Conservation (phyloP, 2,329 filamentous ascomycete genomes). For the Pseudogymnoascus sp. region DNA sequence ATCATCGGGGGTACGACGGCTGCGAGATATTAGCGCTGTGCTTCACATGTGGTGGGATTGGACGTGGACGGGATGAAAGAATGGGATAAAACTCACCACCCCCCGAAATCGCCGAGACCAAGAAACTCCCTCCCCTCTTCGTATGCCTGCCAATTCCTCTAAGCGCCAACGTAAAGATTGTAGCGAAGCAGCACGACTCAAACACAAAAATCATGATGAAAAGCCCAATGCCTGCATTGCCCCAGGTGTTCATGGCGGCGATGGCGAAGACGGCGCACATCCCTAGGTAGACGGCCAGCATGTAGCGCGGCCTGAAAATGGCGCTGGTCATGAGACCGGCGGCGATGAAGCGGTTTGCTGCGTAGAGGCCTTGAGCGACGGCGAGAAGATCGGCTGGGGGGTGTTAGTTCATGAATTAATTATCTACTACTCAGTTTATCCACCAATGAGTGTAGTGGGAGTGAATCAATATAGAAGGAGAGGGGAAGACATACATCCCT, state of each 20-base stretch:
- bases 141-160: slow-evolving; percentile 42
- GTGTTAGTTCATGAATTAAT: slow-evolving; percentile 34
- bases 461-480: too few species aligned
- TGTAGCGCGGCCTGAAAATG: slow-evolving; percentile 47
- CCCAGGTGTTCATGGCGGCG: slow-evolving; percentile 38
- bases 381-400: slow-evolving; percentile 49
- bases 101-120: slow-evolving; percentile 41
- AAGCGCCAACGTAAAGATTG: slow-evolving; percentile 44
- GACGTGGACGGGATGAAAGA: not conserved
- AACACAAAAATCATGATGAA: slow-evolving; percentile 44
- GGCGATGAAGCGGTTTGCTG: slow-evolving; percentile 63
- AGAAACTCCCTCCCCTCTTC: slow-evolving; percentile 40
- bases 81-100: slow-evolving; percentile 29
- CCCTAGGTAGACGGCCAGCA: slow-evolving; percentile 57
- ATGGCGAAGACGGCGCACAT: slow-evolving; percentile 38
- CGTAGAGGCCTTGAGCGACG: slow-evolving; percentile 66
- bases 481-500: not conserved
- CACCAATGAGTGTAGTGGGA: too few species aligned
- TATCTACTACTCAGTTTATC: too few species aligned
- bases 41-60: not conserved
- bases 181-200: slow-evolving; percentile 44
- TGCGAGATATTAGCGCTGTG: not conserved
- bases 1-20: slow-evolving; percentile 61
- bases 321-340: slow-evolving; percentile 58
- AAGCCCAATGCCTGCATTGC: slow-evolving; percentile 41